Conservation (phyloP, 768 basidiomycete genomes). For the Russula sp. region DNA sequence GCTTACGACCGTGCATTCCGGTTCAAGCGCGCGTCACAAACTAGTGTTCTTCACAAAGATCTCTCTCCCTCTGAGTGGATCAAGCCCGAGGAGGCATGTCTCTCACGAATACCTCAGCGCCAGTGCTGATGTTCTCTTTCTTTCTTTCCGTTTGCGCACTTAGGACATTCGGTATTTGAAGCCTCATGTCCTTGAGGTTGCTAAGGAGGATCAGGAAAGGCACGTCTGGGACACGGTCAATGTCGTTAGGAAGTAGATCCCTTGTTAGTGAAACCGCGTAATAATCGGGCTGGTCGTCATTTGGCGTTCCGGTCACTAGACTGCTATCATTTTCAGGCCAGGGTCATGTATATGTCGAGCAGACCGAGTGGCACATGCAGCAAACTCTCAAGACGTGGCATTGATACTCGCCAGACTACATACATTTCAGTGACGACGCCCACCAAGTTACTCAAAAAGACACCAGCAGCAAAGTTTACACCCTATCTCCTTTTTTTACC, state of each 20-base stretch:
- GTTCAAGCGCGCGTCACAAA: slow-evolving; percentile 76
- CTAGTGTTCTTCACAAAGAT: slow-evolving; percentile 69
- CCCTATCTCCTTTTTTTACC: background rate
- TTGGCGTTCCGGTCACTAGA: background rate
- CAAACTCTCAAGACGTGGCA: background rate
- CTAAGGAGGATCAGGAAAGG: slow-evolving; percentile 72
- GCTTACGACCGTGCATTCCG: slow-evolving; percentile 89
- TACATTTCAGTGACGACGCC: background rate
- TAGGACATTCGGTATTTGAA: slow-evolving; percentile 90
- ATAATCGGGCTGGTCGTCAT: background rate
- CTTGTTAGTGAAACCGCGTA: slow-evolving; percentile 13
- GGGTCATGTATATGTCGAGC: background rate
- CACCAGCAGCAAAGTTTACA: background rate
- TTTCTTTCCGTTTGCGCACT: background rate
- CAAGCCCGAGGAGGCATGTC: slow-evolving; percentile 64
- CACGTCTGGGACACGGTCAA: slow-evolving; percentile 71
- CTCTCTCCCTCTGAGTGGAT: slow-evolving; percentile 82
- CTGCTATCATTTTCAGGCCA: background rate
- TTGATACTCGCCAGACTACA: slow-evolving; percentile 1
- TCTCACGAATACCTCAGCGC: background rate
- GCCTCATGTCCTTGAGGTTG: slow-evolving; percentile 67
- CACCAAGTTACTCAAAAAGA: background rate
- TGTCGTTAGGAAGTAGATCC: slow-evolving; percentile 49
- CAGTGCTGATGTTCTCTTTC: background rate
- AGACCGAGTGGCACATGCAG: background rate